Evolutionary conservation across 1,284 basidiomycete genomes (phyloP).

Genomic region (Irpex sp.): DNA sequence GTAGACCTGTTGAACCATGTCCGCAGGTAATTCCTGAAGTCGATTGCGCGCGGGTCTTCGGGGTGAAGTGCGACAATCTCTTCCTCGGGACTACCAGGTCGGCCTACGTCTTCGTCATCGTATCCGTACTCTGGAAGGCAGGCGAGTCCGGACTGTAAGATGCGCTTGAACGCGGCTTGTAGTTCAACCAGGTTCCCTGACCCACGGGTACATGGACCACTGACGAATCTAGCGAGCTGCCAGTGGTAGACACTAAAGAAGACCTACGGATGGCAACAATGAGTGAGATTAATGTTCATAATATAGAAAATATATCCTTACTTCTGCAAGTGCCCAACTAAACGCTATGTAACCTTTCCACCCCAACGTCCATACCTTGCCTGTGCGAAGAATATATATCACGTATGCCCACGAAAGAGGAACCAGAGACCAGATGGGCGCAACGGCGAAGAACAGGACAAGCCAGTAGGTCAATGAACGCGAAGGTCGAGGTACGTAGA

Average conservation of each 20-base stretch:
- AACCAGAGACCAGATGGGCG: constrained; percentile 68
- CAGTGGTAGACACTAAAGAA: constrained; percentile 74
- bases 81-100: constrained; percentile 63
- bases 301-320: constrained; percentile 21
- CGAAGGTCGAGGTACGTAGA: constrained; percentile 25
- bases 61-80: constrained; percentile 50
- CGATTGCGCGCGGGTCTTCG: constrained; percentile 70
- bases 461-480: constrained; percentile 54
- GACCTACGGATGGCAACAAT: constrained; percentile 41
- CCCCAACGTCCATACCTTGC: constrained; percentile 39
- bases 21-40: constrained; percentile 69
- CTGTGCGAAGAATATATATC: constrained; percentile 47
- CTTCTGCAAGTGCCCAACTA: constrained; percentile 56
- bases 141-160: constrained; percentile 63
- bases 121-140: constrained; percentile 46
- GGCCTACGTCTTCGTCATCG: constrained; percentile 51
- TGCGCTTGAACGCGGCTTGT: constrained; percentile 52
- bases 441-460: constrained; percentile 54
- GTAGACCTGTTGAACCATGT: constrained; percentile 73
- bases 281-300: constrained; percentile 4
- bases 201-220: constrained; percentile 44
- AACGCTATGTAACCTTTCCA: constrained; percentile 39
- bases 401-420: constrained; percentile 73
- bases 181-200: constrained; percentile 52
- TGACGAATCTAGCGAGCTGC: constrained; percentile 51